Percentiles rank a stretch among this genome's conserved stretches.
phyloP scores from a whole-genome alignment of 73 alveolate species.

The Breviolum minutum region DNA sequence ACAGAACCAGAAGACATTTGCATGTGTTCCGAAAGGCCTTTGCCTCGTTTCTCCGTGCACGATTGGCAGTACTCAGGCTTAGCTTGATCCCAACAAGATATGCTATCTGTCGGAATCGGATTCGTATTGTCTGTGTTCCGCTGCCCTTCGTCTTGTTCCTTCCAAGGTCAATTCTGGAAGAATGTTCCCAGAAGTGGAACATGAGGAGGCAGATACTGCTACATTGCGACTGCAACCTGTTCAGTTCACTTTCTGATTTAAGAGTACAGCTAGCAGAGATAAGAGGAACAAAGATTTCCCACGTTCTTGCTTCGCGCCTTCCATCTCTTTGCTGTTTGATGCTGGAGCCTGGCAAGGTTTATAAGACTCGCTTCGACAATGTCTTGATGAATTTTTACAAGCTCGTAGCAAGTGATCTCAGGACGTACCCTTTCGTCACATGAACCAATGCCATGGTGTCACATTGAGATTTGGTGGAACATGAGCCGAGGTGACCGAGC shows the following conservation, averaged over 20 bases:
- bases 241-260: neutral
- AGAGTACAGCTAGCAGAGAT: neutral
- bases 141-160: neutral
- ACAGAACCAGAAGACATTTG: no score
- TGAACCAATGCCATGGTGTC: neutral
- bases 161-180: constrained; percentile 68
- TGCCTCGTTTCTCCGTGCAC: constrained; percentile 48
- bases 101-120: neutral
- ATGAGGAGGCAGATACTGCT: constrained; percentile 33
- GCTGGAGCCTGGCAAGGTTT: neutral
- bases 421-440: neutral
- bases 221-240: neutral
- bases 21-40: neutral
- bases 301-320: no score
- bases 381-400: constrained; percentile 52
- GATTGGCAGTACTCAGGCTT: constrained; percentile 21
- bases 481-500: constrained; percentile 61
- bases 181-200: constrained; percentile 67
- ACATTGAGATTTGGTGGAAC: neutral
- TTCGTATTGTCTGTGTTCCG: neutral
- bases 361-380: neutral
- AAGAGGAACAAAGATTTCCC: no score
- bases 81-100: neutral
- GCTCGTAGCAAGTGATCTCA: neutral
- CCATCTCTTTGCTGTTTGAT: no score